Evolutionary conservation across 2,329 filamentous ascomycete genomes (phyloP).

Genomic region (Venturia carpophila): DNA sequence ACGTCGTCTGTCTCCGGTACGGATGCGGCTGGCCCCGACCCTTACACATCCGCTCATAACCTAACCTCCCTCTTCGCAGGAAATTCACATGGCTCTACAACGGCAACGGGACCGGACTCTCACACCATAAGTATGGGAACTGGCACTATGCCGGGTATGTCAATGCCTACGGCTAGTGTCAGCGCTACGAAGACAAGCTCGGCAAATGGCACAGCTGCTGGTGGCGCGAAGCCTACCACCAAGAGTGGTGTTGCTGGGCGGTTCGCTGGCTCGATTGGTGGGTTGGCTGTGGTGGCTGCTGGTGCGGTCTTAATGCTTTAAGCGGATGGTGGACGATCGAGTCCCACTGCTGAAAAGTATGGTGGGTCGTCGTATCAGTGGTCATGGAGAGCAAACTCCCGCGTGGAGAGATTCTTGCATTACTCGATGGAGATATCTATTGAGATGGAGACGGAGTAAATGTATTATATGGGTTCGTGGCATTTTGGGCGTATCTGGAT

Average conservation of each 20-base stretch:
- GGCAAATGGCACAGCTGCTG: neutral
- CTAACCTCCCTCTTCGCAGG: conserved; percentile 4
- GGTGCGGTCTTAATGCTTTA: conserved; percentile 4
- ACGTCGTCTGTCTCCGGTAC: neutral
- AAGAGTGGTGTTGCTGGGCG: conserved; percentile 6
- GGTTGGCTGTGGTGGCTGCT: conserved; percentile 8
- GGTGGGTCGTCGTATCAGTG: neutral
- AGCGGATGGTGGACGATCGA: neutral
- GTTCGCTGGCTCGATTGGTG: conserved; percentile 3
- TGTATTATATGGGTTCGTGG: neutral
- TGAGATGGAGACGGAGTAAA: too few species aligned
- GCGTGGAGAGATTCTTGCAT: neutral
- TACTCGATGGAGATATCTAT: neutral
- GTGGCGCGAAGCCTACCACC: neutral
- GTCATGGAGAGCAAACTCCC: neutral
- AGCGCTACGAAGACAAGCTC: neutral
- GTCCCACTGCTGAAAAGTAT: neutral
- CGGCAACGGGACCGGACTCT: neutral
- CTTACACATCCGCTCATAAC: neutral
- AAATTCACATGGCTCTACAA: neutral
- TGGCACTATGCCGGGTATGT: neutral
- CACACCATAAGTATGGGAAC: neutral
- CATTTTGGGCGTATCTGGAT: neutral
- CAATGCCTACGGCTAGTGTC: neutral
- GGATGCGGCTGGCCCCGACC: neutral